Percentiles rank a stretch among this genome's conserved stretches.
These are phyloP conservation scores for Lotmaria passim DNA, from an alignment of 208 protist species.

Conservation along the genomic window DNA sequence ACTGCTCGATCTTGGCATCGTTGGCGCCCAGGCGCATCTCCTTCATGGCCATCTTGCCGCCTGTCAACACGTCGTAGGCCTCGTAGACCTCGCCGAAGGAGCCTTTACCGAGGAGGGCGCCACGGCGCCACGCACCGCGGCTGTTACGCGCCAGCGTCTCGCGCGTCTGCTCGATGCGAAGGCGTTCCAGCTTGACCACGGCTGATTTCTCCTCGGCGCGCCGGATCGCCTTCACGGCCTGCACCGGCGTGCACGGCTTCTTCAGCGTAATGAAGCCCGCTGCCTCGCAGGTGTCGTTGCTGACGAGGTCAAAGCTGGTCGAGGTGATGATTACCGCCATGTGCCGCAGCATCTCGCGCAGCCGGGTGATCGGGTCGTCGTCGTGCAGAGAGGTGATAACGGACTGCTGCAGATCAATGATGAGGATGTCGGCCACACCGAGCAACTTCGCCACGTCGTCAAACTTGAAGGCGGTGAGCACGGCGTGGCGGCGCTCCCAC, in stretches of 20 bases:
- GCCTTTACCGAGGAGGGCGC: conserved; percentile 83
- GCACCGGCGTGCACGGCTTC: conserved; percentile 85
- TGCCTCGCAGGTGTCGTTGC: conserved; percentile 66
- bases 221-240: conserved; percentile 74
- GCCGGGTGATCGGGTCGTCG: conserved; percentile 66
- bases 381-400: conserved; percentile 49
- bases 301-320: conserved; percentile 60
- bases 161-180: conserved; percentile 77
- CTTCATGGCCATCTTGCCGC: conserved; percentile 92
- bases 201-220: conserved; percentile 80
- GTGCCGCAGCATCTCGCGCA: conserved; percentile 78
- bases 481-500: conserved; percentile 89
- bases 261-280: conserved; percentile 85
- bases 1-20: conserved; percentile 76
- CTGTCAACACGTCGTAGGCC: conserved; percentile 82
- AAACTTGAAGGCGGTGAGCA: conserved; percentile 75
- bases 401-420: conserved; percentile 86
- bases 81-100: conserved; percentile 89
- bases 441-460: conserved; percentile 75
- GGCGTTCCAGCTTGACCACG: conserved; percentile 71
- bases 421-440: conserved; percentile 83
- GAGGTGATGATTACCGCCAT: conserved; percentile 86
- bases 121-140: conserved; percentile 78
- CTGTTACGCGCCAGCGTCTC: conserved; percentile 84
- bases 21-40: conserved; percentile 72